A percentile compares a stretch with the other conserved stretches of the same genome.
Evolutionary conservation across 2,329 filamentous ascomycete genomes (phyloP).

Genomic region (Cercospora sojina): DNA sequence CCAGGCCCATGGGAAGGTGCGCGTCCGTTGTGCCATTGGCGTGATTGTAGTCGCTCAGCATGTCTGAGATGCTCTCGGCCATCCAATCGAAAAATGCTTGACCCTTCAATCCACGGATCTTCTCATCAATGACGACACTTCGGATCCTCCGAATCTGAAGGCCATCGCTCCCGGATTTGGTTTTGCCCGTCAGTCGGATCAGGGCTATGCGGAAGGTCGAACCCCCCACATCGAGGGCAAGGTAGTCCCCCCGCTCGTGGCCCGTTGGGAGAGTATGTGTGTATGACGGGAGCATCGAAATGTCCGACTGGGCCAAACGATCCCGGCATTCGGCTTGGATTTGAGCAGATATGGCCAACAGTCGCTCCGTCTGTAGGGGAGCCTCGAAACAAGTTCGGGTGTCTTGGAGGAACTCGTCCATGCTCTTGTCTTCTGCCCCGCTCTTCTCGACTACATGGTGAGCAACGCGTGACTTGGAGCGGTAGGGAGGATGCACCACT

Average conservation of each 20-base stretch:
- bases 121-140: constrained; percentile 57
- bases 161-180: constrained; percentile 34
- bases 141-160: constrained; percentile 58
- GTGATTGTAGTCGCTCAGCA: constrained; percentile 48
- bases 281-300: constrained; percentile 66
- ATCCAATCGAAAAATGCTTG: constrained; percentile 66
- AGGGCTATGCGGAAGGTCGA: constrained; percentile 64
- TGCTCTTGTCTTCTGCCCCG: constrained; percentile 42
- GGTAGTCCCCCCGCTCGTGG: constrained; percentile 58
- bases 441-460: constrained; percentile 41
- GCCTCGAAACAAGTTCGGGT: constrained; percentile 46
- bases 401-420: constrained; percentile 50
- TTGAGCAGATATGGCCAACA: constrained; percentile 47
- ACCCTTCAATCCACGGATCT: constrained; percentile 55
- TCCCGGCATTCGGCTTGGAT: constrained; percentile 55
- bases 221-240: constrained; percentile 65
- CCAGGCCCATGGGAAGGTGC: constrained; percentile 58
- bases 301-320: constrained; percentile 56
- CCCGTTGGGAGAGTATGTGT: constrained; percentile 62
- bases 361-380: constrained; percentile 42
- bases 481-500: constrained; percentile 20
- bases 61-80: constrained; percentile 58
- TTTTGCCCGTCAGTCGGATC: constrained; percentile 53
- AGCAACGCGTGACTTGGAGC: constrained; percentile 31
- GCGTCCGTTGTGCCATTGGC: constrained; percentile 35